Percentiles rank a stretch among this genome's conserved stretches.
These are phyloP conservation scores for Alternaria ethzedia DNA, from an alignment of 2,329 filamentous ascomycete genomes.

Conservation along the genomic window DNA sequence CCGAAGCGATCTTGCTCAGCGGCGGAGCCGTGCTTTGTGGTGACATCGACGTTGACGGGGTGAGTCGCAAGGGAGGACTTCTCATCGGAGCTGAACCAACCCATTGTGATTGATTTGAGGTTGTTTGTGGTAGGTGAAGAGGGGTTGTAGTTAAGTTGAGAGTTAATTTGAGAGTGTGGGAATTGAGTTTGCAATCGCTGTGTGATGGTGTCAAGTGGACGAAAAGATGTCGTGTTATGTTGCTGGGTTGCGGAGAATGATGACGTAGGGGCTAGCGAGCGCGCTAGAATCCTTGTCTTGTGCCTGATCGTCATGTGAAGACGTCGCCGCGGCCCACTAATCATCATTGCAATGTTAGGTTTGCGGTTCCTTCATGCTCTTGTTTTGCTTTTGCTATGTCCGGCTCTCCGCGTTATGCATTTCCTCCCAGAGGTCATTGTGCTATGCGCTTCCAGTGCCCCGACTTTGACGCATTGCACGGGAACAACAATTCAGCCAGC, in stretches of 20 bases:
- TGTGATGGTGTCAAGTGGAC: not conserved
- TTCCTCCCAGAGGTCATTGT: not conserved
- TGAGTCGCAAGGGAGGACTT: constrained; percentile 24
- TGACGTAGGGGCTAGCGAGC: constrained; percentile 12
- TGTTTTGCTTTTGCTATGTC: not conserved
- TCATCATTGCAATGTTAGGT: not conserved
- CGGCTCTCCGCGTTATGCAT: not conserved
- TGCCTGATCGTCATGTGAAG: constrained; percentile 9
- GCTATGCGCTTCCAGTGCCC: not conserved
- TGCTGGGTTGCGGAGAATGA: constrained; percentile 6
- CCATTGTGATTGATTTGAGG: constrained; percentile 25
- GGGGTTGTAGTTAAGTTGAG: not conserved
- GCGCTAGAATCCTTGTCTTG: constrained; percentile 11
- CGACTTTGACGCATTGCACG: not conserved
- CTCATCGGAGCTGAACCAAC: constrained; percentile 33
- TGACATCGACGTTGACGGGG: constrained; percentile 32
- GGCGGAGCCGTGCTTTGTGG: constrained; percentile 34
- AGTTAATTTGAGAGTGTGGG: not conserved
- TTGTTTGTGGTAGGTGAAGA: not conserved
- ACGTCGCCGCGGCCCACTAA: not conserved
- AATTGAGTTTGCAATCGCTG: not conserved
- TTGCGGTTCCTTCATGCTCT: not conserved
- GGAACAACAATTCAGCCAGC: not conserved
- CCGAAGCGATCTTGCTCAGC: constrained; percentile 44
- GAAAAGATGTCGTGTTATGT: constrained; percentile 9